phyloP scores from a whole-genome alignment of 176 grass and related monocot species.

The Calamus simplicifolius region DNA sequence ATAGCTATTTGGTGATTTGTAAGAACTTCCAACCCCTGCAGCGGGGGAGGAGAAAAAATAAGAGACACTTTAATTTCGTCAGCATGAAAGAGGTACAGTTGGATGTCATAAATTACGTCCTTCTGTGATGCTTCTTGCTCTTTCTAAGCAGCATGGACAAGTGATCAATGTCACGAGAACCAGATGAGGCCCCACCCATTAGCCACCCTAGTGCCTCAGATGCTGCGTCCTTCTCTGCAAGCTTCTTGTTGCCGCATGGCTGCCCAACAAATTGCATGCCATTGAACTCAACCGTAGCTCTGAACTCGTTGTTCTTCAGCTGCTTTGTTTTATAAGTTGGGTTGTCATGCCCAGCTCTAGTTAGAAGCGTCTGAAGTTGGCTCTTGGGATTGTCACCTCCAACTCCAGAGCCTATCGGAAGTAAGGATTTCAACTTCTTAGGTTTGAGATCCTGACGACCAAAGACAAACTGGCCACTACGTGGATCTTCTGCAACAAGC shows the following conservation, averaged over 20 bases:
- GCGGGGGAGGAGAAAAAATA: too few relatives aligned
- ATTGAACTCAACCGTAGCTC: slow-evolving; percentile 73
- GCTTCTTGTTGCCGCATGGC: slow-evolving; percentile 78
- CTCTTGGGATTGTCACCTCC: slow-evolving; percentile 38
- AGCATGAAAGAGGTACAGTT: too few relatives aligned
- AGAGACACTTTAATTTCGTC: too few relatives aligned
- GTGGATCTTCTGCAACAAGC: slow-evolving; percentile 69
- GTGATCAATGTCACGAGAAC: slow-evolving; percentile 26
- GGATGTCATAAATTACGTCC: slow-evolving; percentile 9
- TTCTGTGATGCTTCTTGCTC: slow-evolving; percentile 47
- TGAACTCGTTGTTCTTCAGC: slow-evolving; percentile 51
- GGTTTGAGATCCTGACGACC: slow-evolving; percentile 64
- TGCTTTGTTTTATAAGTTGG: slow-evolving; percentile 76
- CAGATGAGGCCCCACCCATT: slow-evolving; percentile 23
- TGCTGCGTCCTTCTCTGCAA: slow-evolving; percentile 80
- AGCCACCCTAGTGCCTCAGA: slow-evolving; percentile 75
- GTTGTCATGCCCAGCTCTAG: slow-evolving; percentile 56
- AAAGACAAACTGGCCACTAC: slow-evolving; percentile 64
- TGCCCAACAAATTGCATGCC: slow-evolving; percentile 92
- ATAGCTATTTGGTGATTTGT: too few relatives aligned
- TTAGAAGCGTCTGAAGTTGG: slow-evolving; percentile 26
- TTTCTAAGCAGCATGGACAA: slow-evolving; percentile 60
- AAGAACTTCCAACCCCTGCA: too few relatives aligned
- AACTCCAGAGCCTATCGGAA: slow-evolving; percentile 23
- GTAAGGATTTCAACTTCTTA: slow-evolving; percentile 46